Evolutionary conservation across 2,329 filamentous ascomycete genomes (phyloP).

Genomic region (Fusarium zealandicum): DNA sequence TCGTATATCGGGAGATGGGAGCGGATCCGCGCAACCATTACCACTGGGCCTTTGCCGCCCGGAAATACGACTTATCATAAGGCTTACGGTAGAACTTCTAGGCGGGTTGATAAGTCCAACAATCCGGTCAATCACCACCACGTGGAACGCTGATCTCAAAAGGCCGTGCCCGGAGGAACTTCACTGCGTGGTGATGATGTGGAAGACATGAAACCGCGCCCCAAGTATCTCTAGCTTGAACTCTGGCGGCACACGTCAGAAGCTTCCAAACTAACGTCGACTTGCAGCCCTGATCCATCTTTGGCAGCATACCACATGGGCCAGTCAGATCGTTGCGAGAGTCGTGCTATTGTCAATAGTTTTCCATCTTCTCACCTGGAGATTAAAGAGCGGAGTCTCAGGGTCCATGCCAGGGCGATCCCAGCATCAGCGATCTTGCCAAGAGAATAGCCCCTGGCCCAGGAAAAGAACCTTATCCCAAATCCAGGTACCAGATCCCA

Average conservation of each 20-base stretch:
- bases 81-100: no score
- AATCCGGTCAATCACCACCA: background rate
- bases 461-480: conserved; percentile 3
- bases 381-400: background rate
- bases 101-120: no score
- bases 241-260: background rate
- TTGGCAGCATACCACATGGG: background rate
- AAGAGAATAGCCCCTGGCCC: background rate
- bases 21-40: background rate
- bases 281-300: background rate
- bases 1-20: background rate
- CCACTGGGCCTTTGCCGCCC: background rate
- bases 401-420: conserved; percentile 4
- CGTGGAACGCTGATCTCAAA: background rate
- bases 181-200: background rate
- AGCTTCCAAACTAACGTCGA: background rate
- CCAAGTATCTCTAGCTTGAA: background rate
- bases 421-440: background rate
- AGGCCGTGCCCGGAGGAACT: background rate
- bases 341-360: background rate
- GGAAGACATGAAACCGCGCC: background rate
- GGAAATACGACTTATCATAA: no score
- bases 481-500: background rate
- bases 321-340: background rate
- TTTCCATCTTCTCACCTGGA: background rate